Evolutionary conservation across 257 asterid genomes (phyloP).

Genomic region (Galeopsis tetrahit): DNA sequence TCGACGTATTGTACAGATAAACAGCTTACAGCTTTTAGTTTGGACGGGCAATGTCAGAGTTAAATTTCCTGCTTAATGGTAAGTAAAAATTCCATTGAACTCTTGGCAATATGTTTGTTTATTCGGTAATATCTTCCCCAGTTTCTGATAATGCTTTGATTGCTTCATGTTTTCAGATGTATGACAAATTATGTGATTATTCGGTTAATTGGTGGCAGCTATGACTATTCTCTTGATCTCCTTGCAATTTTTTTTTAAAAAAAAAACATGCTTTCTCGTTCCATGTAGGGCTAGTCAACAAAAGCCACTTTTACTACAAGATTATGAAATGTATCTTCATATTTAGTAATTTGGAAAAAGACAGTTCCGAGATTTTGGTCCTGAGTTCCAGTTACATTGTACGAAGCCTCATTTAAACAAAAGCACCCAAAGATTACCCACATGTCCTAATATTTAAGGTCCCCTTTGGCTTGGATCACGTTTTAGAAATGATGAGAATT

Average conservation of each 20-base stretch:
- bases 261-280: background rate
- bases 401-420: background rate
- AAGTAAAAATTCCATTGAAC: background rate
- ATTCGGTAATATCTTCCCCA: background rate
- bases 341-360: background rate
- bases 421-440: background rate
- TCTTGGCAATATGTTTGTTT: background rate
- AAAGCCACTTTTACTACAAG: background rate
- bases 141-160: background rate
- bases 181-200: background rate
- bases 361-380: background rate
- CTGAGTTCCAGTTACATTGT: background rate
- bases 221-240: background rate
- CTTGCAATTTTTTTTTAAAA: background rate
- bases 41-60: background rate
- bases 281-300: background rate
- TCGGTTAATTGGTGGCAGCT: background rate
- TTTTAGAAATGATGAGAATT: background rate
- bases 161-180: background rate
- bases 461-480: background rate
- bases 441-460: background rate
- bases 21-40: background rate
- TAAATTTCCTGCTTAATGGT: background rate
- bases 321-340: background rate
- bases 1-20: background rate